Conservation (phyloP, 2,329 filamentous ascomycete genomes). For the Aureobasidium sp. region DNA sequence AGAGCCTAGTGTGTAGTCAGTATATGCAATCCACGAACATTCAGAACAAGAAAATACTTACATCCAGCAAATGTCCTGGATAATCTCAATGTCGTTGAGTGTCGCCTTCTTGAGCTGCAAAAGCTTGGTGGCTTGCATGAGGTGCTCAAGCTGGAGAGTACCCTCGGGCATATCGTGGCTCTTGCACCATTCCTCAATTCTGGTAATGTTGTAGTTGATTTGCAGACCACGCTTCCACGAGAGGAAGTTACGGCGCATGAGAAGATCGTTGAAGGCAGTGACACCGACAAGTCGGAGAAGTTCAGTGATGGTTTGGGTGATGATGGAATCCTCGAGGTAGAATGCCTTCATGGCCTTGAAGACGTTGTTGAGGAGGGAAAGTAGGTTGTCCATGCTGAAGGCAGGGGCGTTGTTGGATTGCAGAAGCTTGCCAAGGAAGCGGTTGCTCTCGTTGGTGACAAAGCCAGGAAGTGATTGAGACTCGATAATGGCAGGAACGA, state of each 20-base stretch:
- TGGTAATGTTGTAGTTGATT: conserved; percentile 99
- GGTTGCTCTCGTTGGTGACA: conserved; percentile 96
- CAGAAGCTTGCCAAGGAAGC: conserved; percentile 94
- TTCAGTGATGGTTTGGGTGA: conserved; percentile 92
- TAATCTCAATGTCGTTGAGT: conserved; percentile 98
- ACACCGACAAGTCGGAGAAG: conserved; percentile 88
- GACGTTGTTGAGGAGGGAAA: conserved; percentile 91
- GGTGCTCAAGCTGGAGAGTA: conserved; percentile 90
- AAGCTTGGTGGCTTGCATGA: conserved; percentile 99
- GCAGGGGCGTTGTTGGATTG: conserved; percentile 83
- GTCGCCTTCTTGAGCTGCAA: conserved; percentile 98
- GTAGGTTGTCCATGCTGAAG: conserved; percentile 99
- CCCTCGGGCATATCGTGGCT: conserved; percentile 99
- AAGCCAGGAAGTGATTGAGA: conserved; percentile 97
- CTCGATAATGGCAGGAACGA: conserved; percentile 97
- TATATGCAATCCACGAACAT: not conserved
- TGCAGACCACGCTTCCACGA: conserved; percentile 99
- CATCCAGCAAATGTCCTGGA: conserved; percentile 99
- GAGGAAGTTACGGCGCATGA: conserved; percentile 97
- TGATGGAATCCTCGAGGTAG: conserved; percentile 92
- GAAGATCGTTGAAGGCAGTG: conserved; percentile 93
- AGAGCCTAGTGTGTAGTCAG: conserved; percentile 58
- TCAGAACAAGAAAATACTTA: conserved; percentile 42
- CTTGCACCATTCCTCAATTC: conserved; percentile 99
- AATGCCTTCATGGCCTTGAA: conserved; percentile 99